Evolutionary conservation across 805 yeast genomes (phyloP), one percentile per base, ranked within the genome.

Genomic region (Sugiyamaella chiloensis): DNA sequence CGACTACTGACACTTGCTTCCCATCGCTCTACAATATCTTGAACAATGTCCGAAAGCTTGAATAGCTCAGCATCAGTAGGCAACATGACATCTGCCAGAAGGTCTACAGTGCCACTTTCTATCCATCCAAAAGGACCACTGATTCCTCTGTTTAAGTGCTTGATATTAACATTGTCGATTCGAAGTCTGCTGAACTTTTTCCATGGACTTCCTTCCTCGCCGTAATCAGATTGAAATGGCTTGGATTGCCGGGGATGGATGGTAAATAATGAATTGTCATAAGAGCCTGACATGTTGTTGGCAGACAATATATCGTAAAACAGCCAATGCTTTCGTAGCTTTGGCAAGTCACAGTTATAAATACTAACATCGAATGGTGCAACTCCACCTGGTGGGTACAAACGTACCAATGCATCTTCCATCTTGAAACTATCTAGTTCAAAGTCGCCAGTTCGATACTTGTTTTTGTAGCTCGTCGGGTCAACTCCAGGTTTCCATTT

Each of bases 41-140:
- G 63, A 26, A 64, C 54, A 43, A 70, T 55, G 48, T 65, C 65
- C 34, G 62, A 51, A 31, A 63, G 48, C n/a, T 73, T 73, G 41
- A 75, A 64, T 35, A 75, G 79, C 27, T 78, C 76, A 35, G 74
- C 72, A 44, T 79, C 81, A 40, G 79, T 78, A 0, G 96, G 95
- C 2, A 89, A 81, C 75, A 83, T 79, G 14, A 91, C 80, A 61
- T 93, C 97, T 5, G 96, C 97, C 53, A 87, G 70, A 82, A 93
- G 83, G 65, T 93, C 97, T 19, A 91, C 98, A 44, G 81, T 81
- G 11, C 99, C 99, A 52, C 79, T 76, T 4, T 87, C 81, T 47
- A 93, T 91, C 99, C 99, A 93, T 5, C 98, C 97, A 66, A 93
- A 88, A 9, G 98, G 96, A 0, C 99, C 99, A 4, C 58, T 57